Evolutionary conservation across 306 rosid genomes (phyloP).

Genomic region (Carpinus viminea): DNA sequence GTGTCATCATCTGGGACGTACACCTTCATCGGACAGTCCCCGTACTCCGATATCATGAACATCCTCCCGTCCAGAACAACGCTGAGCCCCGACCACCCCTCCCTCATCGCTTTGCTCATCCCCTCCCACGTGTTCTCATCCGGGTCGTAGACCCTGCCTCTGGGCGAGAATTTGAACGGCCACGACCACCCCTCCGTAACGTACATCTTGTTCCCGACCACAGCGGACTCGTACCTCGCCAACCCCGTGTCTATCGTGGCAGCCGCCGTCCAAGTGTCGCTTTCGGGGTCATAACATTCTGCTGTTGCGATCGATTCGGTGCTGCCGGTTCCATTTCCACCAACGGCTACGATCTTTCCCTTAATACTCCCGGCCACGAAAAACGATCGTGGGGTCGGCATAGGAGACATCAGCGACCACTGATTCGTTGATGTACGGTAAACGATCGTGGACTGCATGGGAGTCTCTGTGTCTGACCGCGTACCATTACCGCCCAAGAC

Average conservation of each 20-base stretch:
- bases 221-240: conserved; percentile 37
- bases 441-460: conserved; percentile 25
- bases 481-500: conserved; percentile 30
- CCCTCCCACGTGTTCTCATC: conserved; percentile 47
- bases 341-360: conserved; percentile 46
- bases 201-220: conserved; percentile 41
- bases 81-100: conserved; percentile 66
- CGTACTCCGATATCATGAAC: conserved; percentile 52
- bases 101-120: conserved; percentile 55
- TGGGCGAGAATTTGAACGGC: conserved; percentile 57
- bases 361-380: conserved; percentile 36
- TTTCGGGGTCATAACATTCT: conserved; percentile 43
- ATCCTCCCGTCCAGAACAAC: conserved; percentile 42
- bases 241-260: conserved; percentile 9
- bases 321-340: conserved; percentile 3
- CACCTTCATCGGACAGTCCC: conserved; percentile 58
- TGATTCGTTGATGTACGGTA: conserved; percentile 48
- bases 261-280: conserved; percentile 42
- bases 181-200: conserved; percentile 82
- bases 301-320: neutral
- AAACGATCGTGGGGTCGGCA: conserved; percentile 16
- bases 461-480: conserved; percentile 17
- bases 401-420: conserved; percentile 36
- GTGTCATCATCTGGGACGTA: conserved; percentile 47
- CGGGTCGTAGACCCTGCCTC: conserved; percentile 39